Conservation (phyloP, 306 rosid genomes). For the Pyrus bretschneideri region DNA sequence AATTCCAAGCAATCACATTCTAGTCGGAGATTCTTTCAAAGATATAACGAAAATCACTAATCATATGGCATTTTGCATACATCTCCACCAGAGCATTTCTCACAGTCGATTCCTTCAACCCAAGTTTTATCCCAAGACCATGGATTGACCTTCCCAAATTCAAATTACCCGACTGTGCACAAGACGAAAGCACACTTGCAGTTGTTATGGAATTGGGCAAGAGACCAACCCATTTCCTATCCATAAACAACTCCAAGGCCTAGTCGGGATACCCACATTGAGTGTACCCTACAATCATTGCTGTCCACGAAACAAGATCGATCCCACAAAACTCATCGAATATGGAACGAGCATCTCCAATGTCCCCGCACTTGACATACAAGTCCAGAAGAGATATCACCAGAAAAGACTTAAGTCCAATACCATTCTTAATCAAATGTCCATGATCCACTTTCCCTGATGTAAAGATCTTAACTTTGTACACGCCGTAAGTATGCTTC, state of each 20-base stretch:
- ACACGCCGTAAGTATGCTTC: conserved; percentile 50
- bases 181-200: conserved; percentile 65
- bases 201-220: conserved; percentile 56
- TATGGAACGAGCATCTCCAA: conserved; percentile 52
- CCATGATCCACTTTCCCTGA: conserved; percentile 83
- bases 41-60: conserved; percentile 35
- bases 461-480: conserved; percentile 47
- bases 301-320: conserved; percentile 74
- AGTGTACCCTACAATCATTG: conserved; percentile 72
- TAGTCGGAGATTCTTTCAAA: conserved; percentile 41
- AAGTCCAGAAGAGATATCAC: conserved; percentile 50
- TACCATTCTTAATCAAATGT: conserved; percentile 43
- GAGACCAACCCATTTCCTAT: conserved; percentile 32
- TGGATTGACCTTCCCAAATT: conserved; percentile 51
- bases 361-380: conserved; percentile 63
- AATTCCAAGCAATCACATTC: conserved; percentile 64
- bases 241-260: conserved; percentile 44
- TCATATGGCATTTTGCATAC: conserved; percentile 57
- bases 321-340: conserved; percentile 35
- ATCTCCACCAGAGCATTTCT: conserved; percentile 63
- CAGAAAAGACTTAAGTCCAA: conserved; percentile 29
- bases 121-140: conserved; percentile 41
- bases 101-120: conserved; percentile 36
- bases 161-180: conserved; percentile 40
- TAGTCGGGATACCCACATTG: conserved; percentile 45